Evolutionary conservation across 106 monocot genomes (phyloP).

Genomic region (Vanilla planifolia): DNA sequence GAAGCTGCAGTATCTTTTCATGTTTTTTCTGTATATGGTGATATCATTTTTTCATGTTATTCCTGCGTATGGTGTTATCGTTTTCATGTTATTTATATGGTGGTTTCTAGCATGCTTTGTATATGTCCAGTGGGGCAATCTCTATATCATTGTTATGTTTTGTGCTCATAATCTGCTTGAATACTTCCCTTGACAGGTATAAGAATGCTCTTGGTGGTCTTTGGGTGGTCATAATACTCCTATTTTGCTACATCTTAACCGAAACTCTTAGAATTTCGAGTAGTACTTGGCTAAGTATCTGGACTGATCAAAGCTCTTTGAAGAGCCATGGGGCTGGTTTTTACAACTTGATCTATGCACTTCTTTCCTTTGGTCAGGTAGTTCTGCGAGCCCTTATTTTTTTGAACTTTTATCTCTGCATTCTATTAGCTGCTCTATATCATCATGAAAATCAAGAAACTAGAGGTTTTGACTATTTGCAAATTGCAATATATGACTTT

Average conservation of each 20-base stretch:
- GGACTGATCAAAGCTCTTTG: slow-evolving; percentile 75
- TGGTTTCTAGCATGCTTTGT: too few species aligned
- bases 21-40: neutral
- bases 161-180: neutral
- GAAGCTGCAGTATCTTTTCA: too few species aligned
- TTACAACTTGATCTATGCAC: slow-evolving; percentile 80
- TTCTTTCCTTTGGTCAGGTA: slow-evolving; percentile 87
- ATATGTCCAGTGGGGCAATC: neutral
- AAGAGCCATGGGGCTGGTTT: slow-evolving; percentile 72
- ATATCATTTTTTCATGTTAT: neutral
- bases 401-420: neutral
- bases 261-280: slow-evolving; percentile 86
- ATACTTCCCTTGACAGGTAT: slow-evolving; percentile 52
- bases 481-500: slow-evolving; percentile 1
- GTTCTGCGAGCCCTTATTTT: neutral
- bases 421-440: neutral
- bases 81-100: too few species aligned
- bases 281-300: slow-evolving; percentile 92
- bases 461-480: neutral
- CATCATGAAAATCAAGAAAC: neutral
- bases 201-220: slow-evolving; percentile 88
- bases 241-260: slow-evolving; percentile 66
- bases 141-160: neutral
- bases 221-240: slow-evolving; percentile 78
- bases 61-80: neutral